These are phyloP conservation scores for Gossypium sturtianum DNA, from an alignment of 345 rosid species.

Conservation along the genomic window DNA sequence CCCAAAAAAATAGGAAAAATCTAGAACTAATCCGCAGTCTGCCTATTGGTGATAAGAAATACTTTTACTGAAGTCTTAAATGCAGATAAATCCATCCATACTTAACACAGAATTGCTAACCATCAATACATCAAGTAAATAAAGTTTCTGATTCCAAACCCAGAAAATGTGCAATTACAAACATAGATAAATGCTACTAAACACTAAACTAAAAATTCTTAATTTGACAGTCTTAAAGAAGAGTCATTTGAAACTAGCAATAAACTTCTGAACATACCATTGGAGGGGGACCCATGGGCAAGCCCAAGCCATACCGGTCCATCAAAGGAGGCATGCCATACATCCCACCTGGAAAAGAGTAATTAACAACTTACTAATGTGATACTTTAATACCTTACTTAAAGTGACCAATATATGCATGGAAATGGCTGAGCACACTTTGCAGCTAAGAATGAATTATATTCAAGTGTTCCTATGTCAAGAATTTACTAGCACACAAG, in stretches of 20 bases:
- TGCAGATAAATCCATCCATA: neutral
- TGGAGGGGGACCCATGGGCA: slow-evolving; percentile 77
- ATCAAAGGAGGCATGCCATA: slow-evolving; percentile 85
- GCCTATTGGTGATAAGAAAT: neutral
- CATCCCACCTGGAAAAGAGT: slow-evolving; percentile 53
- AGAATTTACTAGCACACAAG: neutral
- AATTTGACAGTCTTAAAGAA: slow-evolving; percentile 10
- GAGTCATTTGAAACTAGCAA: slow-evolving; percentile 11
- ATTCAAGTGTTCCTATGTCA: neutral
- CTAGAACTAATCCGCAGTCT: neutral
- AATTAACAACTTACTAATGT: neutral
- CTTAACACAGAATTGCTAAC: neutral
- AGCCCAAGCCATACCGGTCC: slow-evolving; percentile 81
- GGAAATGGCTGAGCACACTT: neutral
- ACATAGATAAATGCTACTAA: neutral
- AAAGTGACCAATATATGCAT: neutral
- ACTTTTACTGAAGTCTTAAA: neutral
- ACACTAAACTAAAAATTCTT: neutral
- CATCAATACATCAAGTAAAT: neutral
- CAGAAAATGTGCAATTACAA: neutral
- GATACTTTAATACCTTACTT: neutral
- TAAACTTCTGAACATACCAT: slow-evolving; percentile 52
- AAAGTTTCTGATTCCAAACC: neutral
- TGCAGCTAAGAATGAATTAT: neutral
- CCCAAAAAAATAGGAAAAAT: too few relatives aligned